Percentiles rank a stretch among this genome's conserved stretches.
phyloP scores from a whole-genome alignment of 2,329 filamentous ascomycete genomes.

The Pezicula radicicola region DNA sequence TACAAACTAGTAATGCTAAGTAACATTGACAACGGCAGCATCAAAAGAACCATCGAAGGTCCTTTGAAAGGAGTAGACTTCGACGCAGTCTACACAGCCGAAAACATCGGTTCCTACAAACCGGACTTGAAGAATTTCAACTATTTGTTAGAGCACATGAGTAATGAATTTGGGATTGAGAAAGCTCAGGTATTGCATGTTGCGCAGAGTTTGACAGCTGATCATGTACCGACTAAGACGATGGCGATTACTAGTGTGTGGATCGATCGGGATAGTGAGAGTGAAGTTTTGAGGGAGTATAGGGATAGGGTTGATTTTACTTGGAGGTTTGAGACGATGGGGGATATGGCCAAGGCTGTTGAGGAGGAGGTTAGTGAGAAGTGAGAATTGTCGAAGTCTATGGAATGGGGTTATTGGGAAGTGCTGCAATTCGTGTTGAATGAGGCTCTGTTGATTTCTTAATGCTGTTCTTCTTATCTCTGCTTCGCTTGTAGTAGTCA shows the following conservation, averaged over 20 bases:
- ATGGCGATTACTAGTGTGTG: conserved; percentile 56
- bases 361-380: conserved; percentile 31
- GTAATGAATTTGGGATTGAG: conserved; percentile 51
- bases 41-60: conserved; percentile 39
- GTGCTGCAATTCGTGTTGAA: too few species aligned
- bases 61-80: conserved; percentile 49
- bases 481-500: too few species aligned
- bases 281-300: conserved; percentile 34
- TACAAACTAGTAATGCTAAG: conserved; percentile 53
- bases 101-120: conserved; percentile 72
- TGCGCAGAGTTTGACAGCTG: conserved; percentile 68
- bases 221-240: conserved; percentile 62
- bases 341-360: conserved; percentile 57
- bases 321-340: conserved; percentile 57
- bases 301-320: conserved; percentile 38
- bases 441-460: too few species aligned
- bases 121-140: conserved; percentile 64
- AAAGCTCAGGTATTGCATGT: conserved; percentile 59
- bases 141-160: conserved; percentile 54
- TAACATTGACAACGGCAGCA: conserved; percentile 54
- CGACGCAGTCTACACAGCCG: conserved; percentile 63
- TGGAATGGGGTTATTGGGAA: too few species aligned
- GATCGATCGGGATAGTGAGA: conserved; percentile 48
- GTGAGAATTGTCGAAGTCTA: not conserved
- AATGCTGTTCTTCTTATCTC: too few species aligned